A percentile compares a stretch with the other conserved stretches of the same genome.
Evolutionary conservation across 108 stramenopile species (phyloP).

Genomic region (Cyclotella cryptica): DNA sequence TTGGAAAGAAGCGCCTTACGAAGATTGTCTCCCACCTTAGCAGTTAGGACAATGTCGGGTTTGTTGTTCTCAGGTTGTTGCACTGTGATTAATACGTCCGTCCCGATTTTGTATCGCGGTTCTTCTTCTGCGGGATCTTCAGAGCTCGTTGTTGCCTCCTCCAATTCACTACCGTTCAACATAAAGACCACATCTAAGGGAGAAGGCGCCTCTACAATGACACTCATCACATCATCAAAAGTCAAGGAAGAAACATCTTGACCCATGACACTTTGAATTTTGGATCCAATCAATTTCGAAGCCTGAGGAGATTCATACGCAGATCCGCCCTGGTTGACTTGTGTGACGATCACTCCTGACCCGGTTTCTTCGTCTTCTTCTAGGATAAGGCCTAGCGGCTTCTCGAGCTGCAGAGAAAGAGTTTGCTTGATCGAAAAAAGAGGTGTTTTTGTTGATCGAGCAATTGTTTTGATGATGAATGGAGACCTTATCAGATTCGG

Average conservation of each 20-base stretch:
- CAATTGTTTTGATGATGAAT: too few species aligned
- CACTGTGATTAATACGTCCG: constrained; percentile 67
- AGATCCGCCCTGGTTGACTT: constrained; percentile 71
- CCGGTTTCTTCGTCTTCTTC: constrained; percentile 74
- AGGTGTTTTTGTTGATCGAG: background rate
- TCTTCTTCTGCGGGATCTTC: constrained; percentile 17
- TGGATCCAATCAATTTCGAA: constrained; percentile 51
- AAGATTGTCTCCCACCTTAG: constrained; percentile 85
- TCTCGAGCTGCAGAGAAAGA: constrained; percentile 54
- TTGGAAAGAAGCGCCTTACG: constrained; percentile 68
- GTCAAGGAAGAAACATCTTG: constrained; percentile 57
- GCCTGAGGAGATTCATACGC: constrained; percentile 49
- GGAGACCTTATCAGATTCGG: too few species aligned
- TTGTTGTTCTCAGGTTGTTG: constrained; percentile 58
- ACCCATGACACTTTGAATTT: constrained; percentile 60
- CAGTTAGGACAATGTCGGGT: constrained; percentile 55
- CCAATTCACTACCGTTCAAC: constrained; percentile 1
- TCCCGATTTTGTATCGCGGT: constrained; percentile 59
- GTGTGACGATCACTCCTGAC: constrained; percentile 63
- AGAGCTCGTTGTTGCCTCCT: background rate
- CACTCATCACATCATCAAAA: constrained; percentile 84
- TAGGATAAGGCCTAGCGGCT: constrained; percentile 81
- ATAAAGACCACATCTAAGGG: constrained; percentile 63
- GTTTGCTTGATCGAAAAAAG: background rate
- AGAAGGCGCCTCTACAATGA: constrained; percentile 67